Base-by-base conservation (phyloP, 2,329 filamentous ascomycete genomes). In the Magnaporthales sp. region DNA sequence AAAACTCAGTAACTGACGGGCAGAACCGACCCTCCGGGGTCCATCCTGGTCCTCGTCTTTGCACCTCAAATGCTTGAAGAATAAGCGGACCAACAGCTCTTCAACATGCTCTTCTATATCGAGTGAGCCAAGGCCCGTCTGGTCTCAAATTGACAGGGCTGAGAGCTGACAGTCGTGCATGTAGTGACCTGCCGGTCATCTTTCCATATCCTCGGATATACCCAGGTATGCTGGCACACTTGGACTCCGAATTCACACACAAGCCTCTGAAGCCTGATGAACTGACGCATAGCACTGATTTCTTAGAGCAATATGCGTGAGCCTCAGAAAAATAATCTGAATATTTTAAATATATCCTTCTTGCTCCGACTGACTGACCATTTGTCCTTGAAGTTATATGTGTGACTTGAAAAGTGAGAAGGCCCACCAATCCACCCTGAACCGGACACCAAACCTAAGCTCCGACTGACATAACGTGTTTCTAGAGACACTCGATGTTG, bases 401-500 rank as follows among this genome's bases (percentile, higher is more conserved):
- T 84, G 83, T 70, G 83, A 85, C 74, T 74, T 85, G 69, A 85
- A 85, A 74, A 84, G 83, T 85, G 24, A 63, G 11, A 27, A 7
- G 19, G 15, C 15, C 60, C 15, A 31, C n/a, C n/a, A 3, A 11
- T 11, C 31, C 10, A n/a, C 4, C 22, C 24, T 64, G 4, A 19
- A 46, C 15, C 3, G n/a, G 9, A 58, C 54, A n/a, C 54, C 19
- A 51, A 51, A 26, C 9, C 10, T 13, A 30, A 27, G 24, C 1
- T 51, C 26, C 6, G 61, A 63, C 67, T 54, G 68, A 62, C 64
- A 65, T 6, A 51, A 10, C 13, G 0, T 62, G 15, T 2, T 3
- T 22, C 8, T 63, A 85, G 83, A 82, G 71, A 98, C 95, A 24
- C 89, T 99, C 74, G 95, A 99, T 83, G 91, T 90, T 24, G 92